phyloP scores from a whole-genome alignment of 495 filamentous ascomycete species.

The Venustampulla echinocandica region DNA sequence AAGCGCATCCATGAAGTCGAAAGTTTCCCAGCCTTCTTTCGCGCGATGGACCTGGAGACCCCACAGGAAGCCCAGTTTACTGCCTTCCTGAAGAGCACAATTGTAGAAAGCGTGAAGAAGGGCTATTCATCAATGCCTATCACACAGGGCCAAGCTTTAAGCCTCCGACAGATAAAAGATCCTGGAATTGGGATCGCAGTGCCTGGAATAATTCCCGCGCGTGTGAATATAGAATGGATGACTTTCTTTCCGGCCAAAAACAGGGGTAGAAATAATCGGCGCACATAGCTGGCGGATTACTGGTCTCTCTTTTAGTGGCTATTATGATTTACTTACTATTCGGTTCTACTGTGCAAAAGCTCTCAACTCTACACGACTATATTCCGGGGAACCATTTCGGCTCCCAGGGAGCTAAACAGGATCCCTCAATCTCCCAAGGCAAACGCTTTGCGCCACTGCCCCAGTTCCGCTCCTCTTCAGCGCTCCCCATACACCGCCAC shows the following conservation, averaged over 20 bases:
- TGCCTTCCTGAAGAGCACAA: conserved; percentile 28
- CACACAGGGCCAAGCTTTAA: conserved; percentile 23
- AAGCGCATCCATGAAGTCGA: conserved; percentile 35
- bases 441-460: not conserved
- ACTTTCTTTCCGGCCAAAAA: no score
- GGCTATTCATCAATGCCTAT: conserved; percentile 34
- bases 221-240: no score
- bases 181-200: conserved; percentile 22
- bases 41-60: conserved; percentile 31
- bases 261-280: no score
- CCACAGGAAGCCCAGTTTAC: conserved; percentile 28
- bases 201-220: no score
- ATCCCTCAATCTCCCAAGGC: not conserved
- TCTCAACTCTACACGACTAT: no score
- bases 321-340: no score
- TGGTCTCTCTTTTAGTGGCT: no score
- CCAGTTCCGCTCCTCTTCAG: not conserved
- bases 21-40: conserved; percentile 35
- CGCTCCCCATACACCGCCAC: not conserved
- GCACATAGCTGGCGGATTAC: no score
- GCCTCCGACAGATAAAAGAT: conserved; percentile 21
- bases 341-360: no score
- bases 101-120: conserved; percentile 29
- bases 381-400: no score
- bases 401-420: no score